Base-by-base conservation (phyloP, 1,139 yeast genomes). In the Blastobotrys illinoisensis region DNA sequence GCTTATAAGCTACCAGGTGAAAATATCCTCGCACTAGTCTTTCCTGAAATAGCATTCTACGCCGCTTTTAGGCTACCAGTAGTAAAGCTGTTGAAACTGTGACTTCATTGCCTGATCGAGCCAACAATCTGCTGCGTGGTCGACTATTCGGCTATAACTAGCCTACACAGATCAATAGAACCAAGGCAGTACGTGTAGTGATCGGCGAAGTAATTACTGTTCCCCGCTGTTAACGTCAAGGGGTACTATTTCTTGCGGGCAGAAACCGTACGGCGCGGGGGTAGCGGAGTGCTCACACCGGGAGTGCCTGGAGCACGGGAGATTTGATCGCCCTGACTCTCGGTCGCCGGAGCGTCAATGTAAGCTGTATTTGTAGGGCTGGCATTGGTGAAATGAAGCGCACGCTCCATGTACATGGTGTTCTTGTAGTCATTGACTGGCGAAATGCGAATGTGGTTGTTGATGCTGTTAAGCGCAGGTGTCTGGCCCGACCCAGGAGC, bases 341-440 rank as follows among this genome's bases (percentile, higher is more conserved):
- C 40, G 40, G 40, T 3, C 40, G 40, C 40, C 40, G 40, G 40
- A 13, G 13, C 3, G 40, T 32, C 40, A n/a, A 32, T 32, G 16
- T 32, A 32, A 14, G 40, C 40, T 16, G 40, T 32, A 32, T 48
- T 50, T 16, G 55, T 48, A 28, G 56, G 47, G 47, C 52, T 46
- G 23, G 54, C 49, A 19, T 44, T 47, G 9, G 56, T 48, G 36
- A 40, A 44, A 5, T 57, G 50, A 32, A 65, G 55, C 0, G 68
- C 67, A 9, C 63, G 53, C 36, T 62, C 66, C 53, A 65, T 64
- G 24, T 63, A 61, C 23, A 57, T 51, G 19, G 58, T 60, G n/a
- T 61, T 54, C 20, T 56, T 59, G 11, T 58, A 53, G 44, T 63
- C 67, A 23, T 61, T 60, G 11, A 58, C 56, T 0, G 57, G 36